Conservation (phyloP, 2,329 filamentous ascomycete genomes). For the Nectriaceae sp. region DNA sequence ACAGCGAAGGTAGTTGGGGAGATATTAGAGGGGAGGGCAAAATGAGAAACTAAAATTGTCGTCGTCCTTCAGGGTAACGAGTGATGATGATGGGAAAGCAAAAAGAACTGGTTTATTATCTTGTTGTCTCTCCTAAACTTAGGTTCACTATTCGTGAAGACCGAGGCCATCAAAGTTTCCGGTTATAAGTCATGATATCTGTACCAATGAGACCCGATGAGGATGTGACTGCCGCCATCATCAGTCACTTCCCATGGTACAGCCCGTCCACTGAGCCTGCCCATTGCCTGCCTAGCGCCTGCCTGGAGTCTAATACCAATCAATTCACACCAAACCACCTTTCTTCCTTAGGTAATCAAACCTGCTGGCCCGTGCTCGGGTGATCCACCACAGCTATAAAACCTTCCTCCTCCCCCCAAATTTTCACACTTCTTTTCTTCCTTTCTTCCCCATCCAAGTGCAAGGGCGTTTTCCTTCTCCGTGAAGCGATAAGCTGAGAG, state of each 20-base stretch:
- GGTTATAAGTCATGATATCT: no score
- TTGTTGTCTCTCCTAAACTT: no score
- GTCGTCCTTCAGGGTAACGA: no score
- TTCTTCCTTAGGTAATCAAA: constrained; percentile 23
- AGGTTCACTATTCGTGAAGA: no score
- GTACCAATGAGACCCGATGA: no score
- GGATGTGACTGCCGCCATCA: no score
- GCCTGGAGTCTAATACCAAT: constrained; percentile 9
- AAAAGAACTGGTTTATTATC: no score
- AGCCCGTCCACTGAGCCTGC: background rate
- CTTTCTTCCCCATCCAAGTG: constrained; percentile 59
- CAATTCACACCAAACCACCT: constrained; percentile 11
- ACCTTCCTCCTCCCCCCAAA: constrained; percentile 14
- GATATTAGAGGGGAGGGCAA: constrained; percentile 30
- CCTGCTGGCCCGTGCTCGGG: constrained; percentile 15
- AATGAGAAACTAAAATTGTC: no score
- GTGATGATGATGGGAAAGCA: no score
- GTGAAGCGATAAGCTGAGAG: constrained; percentile 70
- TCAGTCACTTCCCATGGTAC: no score
- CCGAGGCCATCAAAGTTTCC: no score
- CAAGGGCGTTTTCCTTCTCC: constrained; percentile 65
- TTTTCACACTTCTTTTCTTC: constrained; percentile 38
- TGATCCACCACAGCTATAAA: constrained; percentile 36
- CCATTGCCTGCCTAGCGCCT: background rate
- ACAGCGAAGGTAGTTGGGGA: constrained; percentile 52